Evolutionary conservation across 257 asterid species (phyloP).

Genomic region (Thymus quinquecostatus): DNA sequence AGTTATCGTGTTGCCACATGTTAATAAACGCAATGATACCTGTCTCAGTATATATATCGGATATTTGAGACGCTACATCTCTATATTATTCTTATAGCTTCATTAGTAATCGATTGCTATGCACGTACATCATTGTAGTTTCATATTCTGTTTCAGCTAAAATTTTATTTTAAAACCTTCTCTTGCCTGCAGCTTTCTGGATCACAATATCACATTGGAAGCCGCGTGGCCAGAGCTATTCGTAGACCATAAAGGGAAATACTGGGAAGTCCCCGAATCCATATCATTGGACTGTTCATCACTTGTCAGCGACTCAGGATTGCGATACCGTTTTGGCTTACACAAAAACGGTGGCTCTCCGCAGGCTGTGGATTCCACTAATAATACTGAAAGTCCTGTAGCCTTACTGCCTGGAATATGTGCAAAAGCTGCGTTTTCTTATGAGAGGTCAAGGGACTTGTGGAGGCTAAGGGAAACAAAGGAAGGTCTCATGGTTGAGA

Average conservation of each 20-base stretch:
- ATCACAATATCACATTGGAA: slow-evolving; percentile 80
- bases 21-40: background rate
- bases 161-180: slow-evolving; percentile 3
- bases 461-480: slow-evolving; percentile 71
- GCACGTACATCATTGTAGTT: slow-evolving; percentile 18
- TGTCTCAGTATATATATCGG: background rate
- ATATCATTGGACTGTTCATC: slow-evolving; percentile 81
- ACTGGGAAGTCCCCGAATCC: slow-evolving; percentile 96
- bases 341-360: slow-evolving; percentile 74
- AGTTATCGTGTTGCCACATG: too few relatives aligned
- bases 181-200: slow-evolving; percentile 62
- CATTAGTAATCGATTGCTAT: background rate
- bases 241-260: slow-evolving; percentile 74
- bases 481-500: slow-evolving; percentile 50
- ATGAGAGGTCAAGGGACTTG: slow-evolving; percentile 70
- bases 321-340: slow-evolving; percentile 80
- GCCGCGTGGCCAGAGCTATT: slow-evolving; percentile 94
- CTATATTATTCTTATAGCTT: background rate
- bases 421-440: slow-evolving; percentile 85
- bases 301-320: slow-evolving; percentile 75
- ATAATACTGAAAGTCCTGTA: slow-evolving; percentile 51
- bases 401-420: slow-evolving; percentile 75
- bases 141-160: slow-evolving; percentile 8
- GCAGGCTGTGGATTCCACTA: slow-evolving; percentile 42
- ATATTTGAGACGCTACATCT: background rate